Conservation (phyloP, 1,139 yeast genomes). For the Pichia sp. region DNA sequence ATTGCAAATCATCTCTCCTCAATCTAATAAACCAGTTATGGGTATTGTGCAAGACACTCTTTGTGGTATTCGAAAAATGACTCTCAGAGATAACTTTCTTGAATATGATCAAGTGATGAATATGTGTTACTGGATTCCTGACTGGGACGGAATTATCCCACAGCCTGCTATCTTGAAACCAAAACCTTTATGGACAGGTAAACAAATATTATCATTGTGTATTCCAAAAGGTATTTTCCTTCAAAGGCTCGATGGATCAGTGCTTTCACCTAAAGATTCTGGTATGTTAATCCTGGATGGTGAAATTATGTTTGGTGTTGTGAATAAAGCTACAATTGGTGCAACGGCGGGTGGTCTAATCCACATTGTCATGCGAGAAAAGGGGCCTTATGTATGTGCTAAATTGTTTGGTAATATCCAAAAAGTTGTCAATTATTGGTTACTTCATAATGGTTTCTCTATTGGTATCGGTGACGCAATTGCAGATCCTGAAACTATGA, state of each 20-base stretch:
- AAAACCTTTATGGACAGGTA: slow-evolving; percentile 96
- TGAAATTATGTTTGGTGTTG: slow-evolving; percentile 93
- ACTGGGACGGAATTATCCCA: slow-evolving; percentile 99
- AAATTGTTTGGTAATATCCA: slow-evolving; percentile 88
- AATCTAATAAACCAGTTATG: slow-evolving; percentile 98
- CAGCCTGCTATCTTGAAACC: slow-evolving; percentile 93
- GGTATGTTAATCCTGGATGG: slow-evolving; percentile 93
- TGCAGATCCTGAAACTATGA: slow-evolving; percentile 96
- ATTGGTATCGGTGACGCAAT: slow-evolving; percentile 99
- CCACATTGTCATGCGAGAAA: slow-evolving; percentile 95
- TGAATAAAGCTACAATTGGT: slow-evolving; percentile 96
- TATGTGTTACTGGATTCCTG: slow-evolving; percentile 94
- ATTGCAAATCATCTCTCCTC: slow-evolving; percentile 94
- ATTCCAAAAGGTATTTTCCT: slow-evolving; percentile 94
- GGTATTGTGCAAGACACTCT: slow-evolving; percentile 98
- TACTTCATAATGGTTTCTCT: slow-evolving; percentile 92
- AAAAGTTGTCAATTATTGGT: slow-evolving; percentile 94
- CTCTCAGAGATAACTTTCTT: slow-evolving; percentile 79
- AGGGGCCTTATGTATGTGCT: slow-evolving; percentile 88
- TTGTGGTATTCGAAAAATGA: slow-evolving; percentile 95
- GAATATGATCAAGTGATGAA: slow-evolving; percentile 95
- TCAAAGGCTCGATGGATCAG: slow-evolving; percentile 89
- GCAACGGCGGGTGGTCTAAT: slow-evolving; percentile 97
- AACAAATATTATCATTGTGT: slow-evolving; percentile 85
- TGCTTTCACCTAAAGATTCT: slow-evolving; percentile 75